Conservation (phyloP, 805 yeast genomes). For the Hanseniaspora pseudoguilliermondii region DNA sequence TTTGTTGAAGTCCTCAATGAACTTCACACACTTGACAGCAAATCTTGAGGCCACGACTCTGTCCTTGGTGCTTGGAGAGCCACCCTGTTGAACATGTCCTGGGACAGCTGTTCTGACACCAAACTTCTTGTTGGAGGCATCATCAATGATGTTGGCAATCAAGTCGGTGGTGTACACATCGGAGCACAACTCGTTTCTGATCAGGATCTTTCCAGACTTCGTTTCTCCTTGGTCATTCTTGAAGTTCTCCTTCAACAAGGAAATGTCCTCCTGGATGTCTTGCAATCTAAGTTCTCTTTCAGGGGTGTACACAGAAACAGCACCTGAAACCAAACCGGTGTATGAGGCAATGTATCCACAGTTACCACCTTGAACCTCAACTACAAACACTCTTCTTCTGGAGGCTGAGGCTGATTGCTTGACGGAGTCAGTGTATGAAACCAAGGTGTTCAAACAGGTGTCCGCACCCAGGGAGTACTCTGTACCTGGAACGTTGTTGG, state of each 20-base stretch:
- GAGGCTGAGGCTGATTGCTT: slow-evolving; percentile 70
- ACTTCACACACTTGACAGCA: slow-evolving; percentile 80
- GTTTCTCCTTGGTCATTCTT: slow-evolving; percentile 62
- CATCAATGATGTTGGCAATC: slow-evolving; percentile 54
- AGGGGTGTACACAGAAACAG: slow-evolving; percentile 79
- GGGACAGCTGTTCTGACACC: slow-evolving; percentile 74
- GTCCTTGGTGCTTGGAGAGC: slow-evolving; percentile 64
- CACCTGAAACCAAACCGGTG: slow-evolving; percentile 58
- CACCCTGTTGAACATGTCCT: slow-evolving; percentile 82
- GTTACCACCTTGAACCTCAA: slow-evolving; percentile 78
- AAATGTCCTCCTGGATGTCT: slow-evolving; percentile 65
- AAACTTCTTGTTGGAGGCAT: slow-evolving; percentile 50
- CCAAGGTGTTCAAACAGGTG: slow-evolving; percentile 58
- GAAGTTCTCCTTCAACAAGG: slow-evolving; percentile 53
- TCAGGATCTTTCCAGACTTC: slow-evolving; percentile 72
- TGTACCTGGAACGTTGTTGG: slow-evolving; percentile 72
- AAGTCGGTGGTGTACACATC: slow-evolving; percentile 55
- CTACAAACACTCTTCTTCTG: slow-evolving; percentile 65
- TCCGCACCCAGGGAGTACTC: slow-evolving; percentile 68
- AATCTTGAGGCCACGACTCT: slow-evolving; percentile 62
- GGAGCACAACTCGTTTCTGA: slow-evolving; percentile 71
- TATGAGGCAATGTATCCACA: slow-evolving; percentile 66
- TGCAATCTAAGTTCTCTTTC: slow-evolving; percentile 63
- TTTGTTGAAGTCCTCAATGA: slow-evolving; percentile 54
- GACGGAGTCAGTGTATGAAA: slow-evolving; percentile 64